phyloP scores from a whole-genome alignment of 164 flowering plant species.

The Chimonanthus salicifolius region DNA sequence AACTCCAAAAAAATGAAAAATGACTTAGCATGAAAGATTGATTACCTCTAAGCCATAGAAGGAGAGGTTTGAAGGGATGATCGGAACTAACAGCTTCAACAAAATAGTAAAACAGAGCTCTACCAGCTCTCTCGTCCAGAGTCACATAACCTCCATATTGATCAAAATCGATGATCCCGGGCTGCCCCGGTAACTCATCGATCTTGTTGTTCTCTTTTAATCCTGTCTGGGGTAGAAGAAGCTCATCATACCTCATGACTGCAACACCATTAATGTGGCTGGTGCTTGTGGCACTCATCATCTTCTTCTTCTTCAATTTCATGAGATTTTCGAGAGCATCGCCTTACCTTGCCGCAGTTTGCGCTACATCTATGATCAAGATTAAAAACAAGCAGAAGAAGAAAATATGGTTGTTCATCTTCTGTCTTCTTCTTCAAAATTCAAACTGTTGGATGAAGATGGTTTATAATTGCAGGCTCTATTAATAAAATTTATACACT shows the following conservation, averaged over 20 bases:
- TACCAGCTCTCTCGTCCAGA: conserved; percentile 40
- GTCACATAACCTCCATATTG: conserved; percentile 81
- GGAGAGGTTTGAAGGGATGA: conserved; percentile 37
- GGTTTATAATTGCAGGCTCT: neutral
- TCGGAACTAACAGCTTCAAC: conserved; percentile 35
- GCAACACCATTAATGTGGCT: neutral
- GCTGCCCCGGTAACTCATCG: conserved; percentile 53
- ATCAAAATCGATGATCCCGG: conserved; percentile 26
- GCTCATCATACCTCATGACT: neutral
- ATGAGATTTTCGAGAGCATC: neutral
- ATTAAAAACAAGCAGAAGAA: neutral
- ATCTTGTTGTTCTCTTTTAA: conserved; percentile 49
- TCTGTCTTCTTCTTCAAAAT: neutral
- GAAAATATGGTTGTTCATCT: neutral
- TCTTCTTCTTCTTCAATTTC: neutral
- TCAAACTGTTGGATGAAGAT: neutral
- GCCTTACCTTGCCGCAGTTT: neutral
- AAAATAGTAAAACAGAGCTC: conserved; percentile 61
- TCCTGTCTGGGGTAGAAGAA: conserved; percentile 21
- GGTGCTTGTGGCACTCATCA: neutral
- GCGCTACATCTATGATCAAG: neutral
- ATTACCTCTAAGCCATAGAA: conserved; percentile 68
- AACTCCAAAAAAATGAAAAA: no score
- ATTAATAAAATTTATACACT: neutral
- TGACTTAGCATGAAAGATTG: neutral